phyloP scores from a whole-genome alignment of 2,329 filamentous ascomycete species.

The Lasiodiplodia sp. region DNA sequence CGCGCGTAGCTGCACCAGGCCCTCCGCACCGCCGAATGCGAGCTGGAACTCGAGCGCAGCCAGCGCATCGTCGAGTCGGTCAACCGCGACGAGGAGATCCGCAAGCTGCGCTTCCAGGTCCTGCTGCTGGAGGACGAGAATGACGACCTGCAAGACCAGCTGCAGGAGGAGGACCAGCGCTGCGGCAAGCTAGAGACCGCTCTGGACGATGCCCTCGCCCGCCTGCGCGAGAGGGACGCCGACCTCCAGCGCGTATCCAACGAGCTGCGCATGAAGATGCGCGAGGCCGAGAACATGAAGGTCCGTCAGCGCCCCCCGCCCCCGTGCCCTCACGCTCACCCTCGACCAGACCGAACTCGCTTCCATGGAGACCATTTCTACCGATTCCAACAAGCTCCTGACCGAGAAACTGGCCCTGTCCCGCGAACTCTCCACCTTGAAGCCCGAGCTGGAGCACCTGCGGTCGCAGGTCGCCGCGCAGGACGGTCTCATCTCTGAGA shows the following conservation, averaged over 20 bases:
- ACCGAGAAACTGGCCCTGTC: conserved; percentile 69
- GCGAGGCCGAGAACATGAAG: conserved; percentile 65
- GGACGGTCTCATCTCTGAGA: conserved; percentile 76
- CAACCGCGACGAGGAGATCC: conserved; percentile 75
- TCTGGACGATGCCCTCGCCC: conserved; percentile 56
- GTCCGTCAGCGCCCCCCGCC: conserved; percentile 51
- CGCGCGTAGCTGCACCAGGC: conserved; percentile 55
- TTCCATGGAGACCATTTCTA: conserved; percentile 70
- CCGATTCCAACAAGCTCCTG: conserved; percentile 74
- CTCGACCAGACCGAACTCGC: conserved; percentile 71
- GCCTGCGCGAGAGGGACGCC: conserved; percentile 57
- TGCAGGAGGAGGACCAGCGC: conserved; percentile 67
- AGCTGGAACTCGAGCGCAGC: conserved; percentile 73
- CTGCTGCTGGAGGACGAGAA: conserved; percentile 80
- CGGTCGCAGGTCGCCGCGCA: conserved; percentile 66
- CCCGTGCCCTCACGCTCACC: conserved; percentile 6
- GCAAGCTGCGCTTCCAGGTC: conserved; percentile 72
- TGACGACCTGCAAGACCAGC: conserved; percentile 68
- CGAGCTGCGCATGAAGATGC: conserved; percentile 59
- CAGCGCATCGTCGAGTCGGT: conserved; percentile 72
- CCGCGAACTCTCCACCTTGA: conserved; percentile 65
- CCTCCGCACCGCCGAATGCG: conserved; percentile 64
- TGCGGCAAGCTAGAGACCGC: conserved; percentile 63
- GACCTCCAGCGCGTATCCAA: conserved; percentile 55
- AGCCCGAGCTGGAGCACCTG: conserved; percentile 69